Evolutionary conservation across 768 basidiomycete species (phyloP), one percentile per base, ranked within the genome.

Genomic region (Boletus reticuloceps): DNA sequence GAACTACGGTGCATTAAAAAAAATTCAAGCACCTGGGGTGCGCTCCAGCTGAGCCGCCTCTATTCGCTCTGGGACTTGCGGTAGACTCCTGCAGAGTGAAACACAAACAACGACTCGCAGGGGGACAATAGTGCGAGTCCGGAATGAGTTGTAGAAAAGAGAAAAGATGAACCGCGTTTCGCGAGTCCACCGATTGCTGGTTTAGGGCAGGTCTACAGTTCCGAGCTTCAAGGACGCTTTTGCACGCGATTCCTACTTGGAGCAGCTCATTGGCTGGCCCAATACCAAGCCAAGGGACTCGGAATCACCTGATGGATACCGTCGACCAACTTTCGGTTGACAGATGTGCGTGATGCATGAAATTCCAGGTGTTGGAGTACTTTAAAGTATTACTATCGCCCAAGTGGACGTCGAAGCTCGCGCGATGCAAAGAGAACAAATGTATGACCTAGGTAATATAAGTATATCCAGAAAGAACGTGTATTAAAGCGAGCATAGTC

Each of bases 121-220:
- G 70, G 65, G 69, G 69, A 71, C 69, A 71, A 71, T 72, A 70
- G 69, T 72, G 70, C 70, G 57, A 67, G 69, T 70, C 69, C 70
- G 29, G 49, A 67, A 70, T 70, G 66, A 70, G 68, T 64, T 65
- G 47, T 10, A 51, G 31, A 22, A 47, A 51, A 55, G 52, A 39
- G 0, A 8, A 34, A 9, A 34, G 9, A 0, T 2, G 14, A 17
- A 19, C 5, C 4, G 2, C 38, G 9, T 14, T 38, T 39, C 11
- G n/a, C 29, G 27, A 27, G 27, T 27, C 8, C 6, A 29, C 3
- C 1, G 13, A 2, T 2, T 3, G 1, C 9, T 9, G 6, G n/a
- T 68, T 67, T 56, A 67, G 66, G 66, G 66, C 67, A 55, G 58
- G 65, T 49, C 37, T 29, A 9, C 29, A 29, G 29, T 29, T 29